phyloP scores from a whole-genome alignment of 768 basidiomycete species.

The Boletus subparvulus region DNA sequence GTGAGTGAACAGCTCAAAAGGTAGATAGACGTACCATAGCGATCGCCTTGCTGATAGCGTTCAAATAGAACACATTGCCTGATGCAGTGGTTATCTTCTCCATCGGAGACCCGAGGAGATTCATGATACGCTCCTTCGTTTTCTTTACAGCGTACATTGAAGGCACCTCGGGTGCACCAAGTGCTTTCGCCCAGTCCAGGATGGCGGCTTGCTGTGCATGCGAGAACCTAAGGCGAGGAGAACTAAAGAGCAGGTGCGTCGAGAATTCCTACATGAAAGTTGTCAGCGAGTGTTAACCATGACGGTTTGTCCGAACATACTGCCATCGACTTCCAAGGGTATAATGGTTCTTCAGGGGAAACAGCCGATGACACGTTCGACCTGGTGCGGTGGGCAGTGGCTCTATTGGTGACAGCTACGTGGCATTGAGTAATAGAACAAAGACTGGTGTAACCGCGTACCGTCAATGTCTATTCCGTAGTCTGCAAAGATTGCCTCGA shows the following conservation, averaged over 20 bases:
- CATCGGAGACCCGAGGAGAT: conserved; percentile 23
- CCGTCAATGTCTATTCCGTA: conserved; percentile 2
- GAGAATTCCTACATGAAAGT: conserved; percentile 27
- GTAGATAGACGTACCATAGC: conserved; percentile 11
- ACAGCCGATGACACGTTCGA: not conserved
- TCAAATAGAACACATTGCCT: conserved; percentile 32
- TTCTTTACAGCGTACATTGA: conserved; percentile 23
- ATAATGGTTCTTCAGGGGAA: conserved; percentile 1
- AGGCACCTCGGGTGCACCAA: conserved; percentile 31
- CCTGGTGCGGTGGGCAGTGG: not conserved
- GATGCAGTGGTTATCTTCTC: conserved; percentile 16
- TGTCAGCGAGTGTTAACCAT: not conserved
- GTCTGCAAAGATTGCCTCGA: not conserved
- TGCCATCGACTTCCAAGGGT: conserved; percentile 3
- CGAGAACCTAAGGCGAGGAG: conserved; percentile 31
- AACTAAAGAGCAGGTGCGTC: conserved; percentile 34
- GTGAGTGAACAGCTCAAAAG: not conserved
- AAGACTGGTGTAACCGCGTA: not conserved
- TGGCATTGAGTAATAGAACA: not conserved
- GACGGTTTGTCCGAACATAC: not conserved
- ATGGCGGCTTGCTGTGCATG: conserved; percentile 29
- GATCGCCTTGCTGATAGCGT: conserved; percentile 12
- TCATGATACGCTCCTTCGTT: conserved; percentile 14
- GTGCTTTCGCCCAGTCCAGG: conserved; percentile 27
- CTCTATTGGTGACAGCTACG: not conserved